Evolutionary conservation across 176 grass and related monocot species (phyloP).

Genomic region (Neostapfia colusana): DNA sequence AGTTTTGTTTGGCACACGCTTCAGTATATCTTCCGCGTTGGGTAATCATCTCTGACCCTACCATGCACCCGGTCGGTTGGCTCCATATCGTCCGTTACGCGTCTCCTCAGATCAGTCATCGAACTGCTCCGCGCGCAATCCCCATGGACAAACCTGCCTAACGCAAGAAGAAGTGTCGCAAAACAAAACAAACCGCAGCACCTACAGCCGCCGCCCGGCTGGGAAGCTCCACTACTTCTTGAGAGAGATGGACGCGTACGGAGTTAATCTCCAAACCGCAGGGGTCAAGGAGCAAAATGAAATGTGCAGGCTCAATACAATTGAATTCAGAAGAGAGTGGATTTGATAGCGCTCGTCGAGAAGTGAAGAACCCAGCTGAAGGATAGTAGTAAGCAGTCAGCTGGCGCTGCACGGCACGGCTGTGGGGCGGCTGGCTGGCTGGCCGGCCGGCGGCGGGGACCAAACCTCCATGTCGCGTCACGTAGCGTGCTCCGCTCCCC

Average conservation of each 20-base stretch:
- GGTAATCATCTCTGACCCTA: not conserved
- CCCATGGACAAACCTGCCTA: not conserved
- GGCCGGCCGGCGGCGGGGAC: constrained; percentile 36
- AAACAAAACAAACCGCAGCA: not conserved
- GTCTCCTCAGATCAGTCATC: not conserved
- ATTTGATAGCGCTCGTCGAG: not conserved
- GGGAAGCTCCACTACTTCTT: not conserved
- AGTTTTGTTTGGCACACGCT: not conserved
- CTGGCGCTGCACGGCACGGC: not conserved
- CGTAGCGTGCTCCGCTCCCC: constrained; percentile 26
- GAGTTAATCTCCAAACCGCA: not conserved
- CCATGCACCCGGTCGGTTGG: no score
- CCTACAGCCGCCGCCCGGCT: not conserved
- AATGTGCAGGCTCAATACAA: not conserved
- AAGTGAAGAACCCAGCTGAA: not conserved
- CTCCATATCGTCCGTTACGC: not conserved
- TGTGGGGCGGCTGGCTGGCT: not conserved
- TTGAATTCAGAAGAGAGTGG: constrained; percentile 19
- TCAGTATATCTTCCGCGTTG: not conserved
- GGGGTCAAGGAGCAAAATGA: constrained; percentile 1
- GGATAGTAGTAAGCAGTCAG: not conserved
- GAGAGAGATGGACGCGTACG: not conserved
- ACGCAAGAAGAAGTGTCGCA: not conserved
- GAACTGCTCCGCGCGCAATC: not conserved
- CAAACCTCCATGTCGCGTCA: constrained; percentile 22